These are phyloP conservation scores for Gremmenia infestans DNA, from an alignment of 2,329 filamentous ascomycete genomes.

Conservation along the genomic window DNA sequence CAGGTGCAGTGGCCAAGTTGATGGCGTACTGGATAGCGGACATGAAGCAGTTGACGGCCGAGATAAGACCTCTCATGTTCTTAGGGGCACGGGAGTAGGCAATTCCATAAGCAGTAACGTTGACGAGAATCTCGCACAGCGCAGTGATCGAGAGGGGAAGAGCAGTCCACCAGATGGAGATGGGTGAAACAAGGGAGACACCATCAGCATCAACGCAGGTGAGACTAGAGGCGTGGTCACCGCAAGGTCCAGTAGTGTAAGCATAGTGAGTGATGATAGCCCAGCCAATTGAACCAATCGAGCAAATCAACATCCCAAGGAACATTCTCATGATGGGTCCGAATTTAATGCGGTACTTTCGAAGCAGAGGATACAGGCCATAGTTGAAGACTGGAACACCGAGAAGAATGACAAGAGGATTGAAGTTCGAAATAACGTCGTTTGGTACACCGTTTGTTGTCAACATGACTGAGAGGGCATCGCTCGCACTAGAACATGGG, in stretches of 20 bases:
- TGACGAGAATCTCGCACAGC: conserved; percentile 48
- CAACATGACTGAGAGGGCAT: conserved; percentile 55
- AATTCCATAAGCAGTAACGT: conserved; percentile 47
- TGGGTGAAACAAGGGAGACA: conserved; percentile 24
- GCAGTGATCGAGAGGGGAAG: conserved; percentile 47
- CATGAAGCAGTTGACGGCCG: conserved; percentile 45
- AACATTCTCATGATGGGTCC: conserved; percentile 72
- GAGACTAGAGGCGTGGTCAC: conserved; percentile 32
- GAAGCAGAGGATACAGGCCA: conserved; percentile 62
- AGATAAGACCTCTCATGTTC: conserved; percentile 48
- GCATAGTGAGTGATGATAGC: conserved; percentile 56
- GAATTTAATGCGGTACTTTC: conserved; percentile 58
- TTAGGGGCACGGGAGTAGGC: conserved; percentile 46
- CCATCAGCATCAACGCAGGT: conserved; percentile 22
- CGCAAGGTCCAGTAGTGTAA: conserved; percentile 59
- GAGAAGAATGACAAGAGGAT: conserved; percentile 69
- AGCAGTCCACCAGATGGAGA: conserved; percentile 54
- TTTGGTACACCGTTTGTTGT: conserved; percentile 66
- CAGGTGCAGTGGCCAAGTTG: conserved; percentile 40
- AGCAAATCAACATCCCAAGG: conserved; percentile 60
- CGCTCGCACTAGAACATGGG: conserved; percentile 32
- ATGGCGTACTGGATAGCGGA: conserved; percentile 42
- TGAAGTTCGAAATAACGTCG: conserved; percentile 71
- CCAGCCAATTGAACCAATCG: conserved; percentile 52
- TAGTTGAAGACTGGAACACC: conserved; percentile 67